phyloP scores from a whole-genome alignment of 2,329 filamentous ascomycete species.

The Dactylellina haptotyla region DNA sequence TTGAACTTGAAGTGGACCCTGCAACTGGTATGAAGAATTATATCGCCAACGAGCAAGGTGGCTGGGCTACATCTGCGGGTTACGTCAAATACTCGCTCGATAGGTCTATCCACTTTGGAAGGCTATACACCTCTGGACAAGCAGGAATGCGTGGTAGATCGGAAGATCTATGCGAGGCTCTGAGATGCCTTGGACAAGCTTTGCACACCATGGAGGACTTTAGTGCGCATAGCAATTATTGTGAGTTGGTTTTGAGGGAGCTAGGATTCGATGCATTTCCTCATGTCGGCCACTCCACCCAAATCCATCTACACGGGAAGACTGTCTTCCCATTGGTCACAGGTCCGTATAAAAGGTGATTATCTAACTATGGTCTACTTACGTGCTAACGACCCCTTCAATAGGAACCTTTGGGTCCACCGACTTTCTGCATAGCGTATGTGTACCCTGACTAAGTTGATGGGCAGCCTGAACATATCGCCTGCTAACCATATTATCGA shows the following conservation, averaged over 20 bases:
- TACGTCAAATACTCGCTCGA: slow-evolving; percentile 81
- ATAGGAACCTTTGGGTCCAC: slow-evolving; percentile 76
- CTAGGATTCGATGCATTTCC: slow-evolving; percentile 76
- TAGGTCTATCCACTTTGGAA: slow-evolving; percentile 79
- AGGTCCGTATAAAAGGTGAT: slow-evolving; percentile 60
- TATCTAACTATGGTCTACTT: background rate
- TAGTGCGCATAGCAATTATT: slow-evolving; percentile 86
- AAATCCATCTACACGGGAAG: slow-evolving; percentile 74
- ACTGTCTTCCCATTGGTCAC: slow-evolving; percentile 79
- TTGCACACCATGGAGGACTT: slow-evolving; percentile 82
- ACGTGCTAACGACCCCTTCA: slow-evolving; percentile 63
- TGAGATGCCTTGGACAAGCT: slow-evolving; percentile 79
- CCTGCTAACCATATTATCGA: background rate
- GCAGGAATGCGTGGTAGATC: slow-evolving; percentile 70
- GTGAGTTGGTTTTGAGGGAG: slow-evolving; percentile 79
- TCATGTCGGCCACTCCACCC: slow-evolving; percentile 74
- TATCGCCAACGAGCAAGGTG: slow-evolving; percentile 87
- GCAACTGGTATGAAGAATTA: slow-evolving; percentile 99
- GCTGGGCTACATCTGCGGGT: slow-evolving; percentile 88
- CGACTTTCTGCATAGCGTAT: slow-evolving; percentile 80
- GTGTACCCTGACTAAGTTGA: background rate
- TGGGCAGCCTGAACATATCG: background rate
- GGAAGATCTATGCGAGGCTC: slow-evolving; percentile 80
- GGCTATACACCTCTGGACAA: slow-evolving; percentile 76
- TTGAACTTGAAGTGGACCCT: slow-evolving; percentile 77